Evolutionary conservation across 2,329 filamentous ascomycete species (phyloP).

Genomic region (Trichoderma hamatum): DNA sequence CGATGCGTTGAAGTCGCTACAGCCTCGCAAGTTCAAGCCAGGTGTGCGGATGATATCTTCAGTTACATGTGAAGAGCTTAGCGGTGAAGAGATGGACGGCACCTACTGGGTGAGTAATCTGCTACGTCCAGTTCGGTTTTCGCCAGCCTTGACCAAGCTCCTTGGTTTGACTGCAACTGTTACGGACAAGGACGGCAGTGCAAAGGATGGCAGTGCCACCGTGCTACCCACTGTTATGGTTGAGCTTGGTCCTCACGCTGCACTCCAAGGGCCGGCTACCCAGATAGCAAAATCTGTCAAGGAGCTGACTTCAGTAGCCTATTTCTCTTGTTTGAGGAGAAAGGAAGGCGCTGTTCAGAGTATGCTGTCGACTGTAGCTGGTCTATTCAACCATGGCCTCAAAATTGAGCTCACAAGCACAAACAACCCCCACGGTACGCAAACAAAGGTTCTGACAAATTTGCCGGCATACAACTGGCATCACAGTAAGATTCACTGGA

Average conservation of each 20-base stretch:
- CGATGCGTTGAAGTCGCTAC: conserved; percentile 29
- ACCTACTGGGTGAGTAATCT: conserved; percentile 26
- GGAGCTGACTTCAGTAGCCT: not conserved
- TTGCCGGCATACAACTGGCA: conserved; percentile 36
- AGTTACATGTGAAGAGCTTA: conserved; percentile 11
- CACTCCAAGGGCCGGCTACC: conserved; percentile 19
- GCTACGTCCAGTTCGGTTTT: conserved; percentile 25
- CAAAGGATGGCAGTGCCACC: not conserved
- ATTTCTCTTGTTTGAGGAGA: conserved; percentile 21
- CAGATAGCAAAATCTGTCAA: conserved; percentile 17
- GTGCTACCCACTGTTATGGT: conserved; percentile 20
- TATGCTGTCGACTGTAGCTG: not conserved
- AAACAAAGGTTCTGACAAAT: conserved; percentile 28
- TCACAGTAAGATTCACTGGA: conserved; percentile 29
- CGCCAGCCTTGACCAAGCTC: conserved; percentile 20
- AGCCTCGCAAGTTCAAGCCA: conserved; percentile 16
- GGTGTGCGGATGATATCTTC: conserved; percentile 28
- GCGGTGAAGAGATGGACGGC: conserved; percentile 19
- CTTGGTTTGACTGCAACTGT: not conserved
- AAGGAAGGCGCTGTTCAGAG: conserved; percentile 13
- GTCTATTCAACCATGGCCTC: conserved; percentile 13
- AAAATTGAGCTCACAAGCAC: conserved; percentile 9
- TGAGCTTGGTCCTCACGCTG: conserved; percentile 27
- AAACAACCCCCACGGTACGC: conserved; percentile 9
- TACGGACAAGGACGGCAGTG: not conserved